These are phyloP conservation scores for Calophaca sinica DNA, from an alignment of 306 rosid species.

Conservation along the genomic window DNA sequence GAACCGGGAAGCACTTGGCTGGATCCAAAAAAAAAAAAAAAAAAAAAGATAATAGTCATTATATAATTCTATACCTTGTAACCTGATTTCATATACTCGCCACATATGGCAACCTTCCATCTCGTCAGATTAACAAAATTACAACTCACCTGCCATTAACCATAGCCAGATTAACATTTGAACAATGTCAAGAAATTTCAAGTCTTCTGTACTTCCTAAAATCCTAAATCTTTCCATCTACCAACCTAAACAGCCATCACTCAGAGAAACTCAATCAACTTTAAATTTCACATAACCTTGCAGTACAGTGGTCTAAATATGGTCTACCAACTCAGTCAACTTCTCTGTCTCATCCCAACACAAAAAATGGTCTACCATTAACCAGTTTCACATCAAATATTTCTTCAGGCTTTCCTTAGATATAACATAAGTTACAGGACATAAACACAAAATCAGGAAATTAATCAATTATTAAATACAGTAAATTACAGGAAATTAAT, in stretches of 20 bases:
- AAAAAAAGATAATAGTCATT: constrained; percentile 32
- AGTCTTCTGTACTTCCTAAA: constrained; percentile 10
- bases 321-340: too few species aligned
- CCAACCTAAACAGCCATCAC: too few species aligned
- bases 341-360: too few species aligned
- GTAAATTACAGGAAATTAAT: neutral
- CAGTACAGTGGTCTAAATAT: constrained; percentile 24
- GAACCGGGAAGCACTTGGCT: constrained; percentile 11
- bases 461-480: too few species aligned
- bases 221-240: constrained; percentile 25
- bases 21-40: constrained; percentile 40
- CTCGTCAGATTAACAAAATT: constrained; percentile 80
- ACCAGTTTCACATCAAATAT: constrained; percentile 6
- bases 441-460: constrained; percentile 7
- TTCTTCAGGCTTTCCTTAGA: constrained; percentile 11
- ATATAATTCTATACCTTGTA: constrained; percentile 65
- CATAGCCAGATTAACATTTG: constrained; percentile 39
- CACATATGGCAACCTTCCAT: constrained; percentile 99
- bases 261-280: constrained; percentile 12
- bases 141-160: constrained; percentile 70
- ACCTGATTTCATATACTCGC: constrained; percentile 93
- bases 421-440: constrained; percentile 32
- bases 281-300: constrained; percentile 27
- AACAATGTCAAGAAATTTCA: constrained; percentile 30
- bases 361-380: neutral